phyloP scores from a whole-genome alignment of 768 basidiomycete species.

The Lactarius vividus region DNA sequence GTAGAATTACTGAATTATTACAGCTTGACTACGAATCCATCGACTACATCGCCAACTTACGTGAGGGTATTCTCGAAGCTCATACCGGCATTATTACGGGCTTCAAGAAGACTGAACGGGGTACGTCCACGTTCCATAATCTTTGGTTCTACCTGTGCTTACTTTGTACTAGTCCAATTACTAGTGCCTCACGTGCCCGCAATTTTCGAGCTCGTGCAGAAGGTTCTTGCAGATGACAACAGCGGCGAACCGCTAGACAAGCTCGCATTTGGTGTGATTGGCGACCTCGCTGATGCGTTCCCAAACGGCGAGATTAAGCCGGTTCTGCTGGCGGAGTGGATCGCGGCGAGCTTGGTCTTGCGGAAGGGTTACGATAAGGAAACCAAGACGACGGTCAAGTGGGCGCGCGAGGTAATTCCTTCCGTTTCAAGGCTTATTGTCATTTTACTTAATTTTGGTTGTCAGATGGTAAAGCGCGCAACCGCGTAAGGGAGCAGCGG shows the following conservation, averaged over 20 bases:
- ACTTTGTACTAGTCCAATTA: slow-evolving; percentile 40
- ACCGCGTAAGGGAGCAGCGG: slow-evolving; percentile 38
- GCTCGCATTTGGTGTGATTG: slow-evolving; percentile 80
- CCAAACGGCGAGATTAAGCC: slow-evolving; percentile 78
- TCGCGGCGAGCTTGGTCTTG: slow-evolving; percentile 66
- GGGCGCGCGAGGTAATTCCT: slow-evolving; percentile 79
- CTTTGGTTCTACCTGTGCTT: neutral
- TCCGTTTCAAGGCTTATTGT: slow-evolving; percentile 8
- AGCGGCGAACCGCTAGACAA: slow-evolving; percentile 74
- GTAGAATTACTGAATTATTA: slow-evolving; percentile 4
- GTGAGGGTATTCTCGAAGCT: slow-evolving; percentile 95
- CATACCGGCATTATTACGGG: slow-evolving; percentile 94
- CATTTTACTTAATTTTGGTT: neutral
- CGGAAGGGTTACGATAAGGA: slow-evolving; percentile 73
- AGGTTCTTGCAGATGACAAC: slow-evolving; percentile 78
- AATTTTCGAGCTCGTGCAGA: slow-evolving; percentile 80
- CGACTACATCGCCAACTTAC: slow-evolving; percentile 85
- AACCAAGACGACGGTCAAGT: slow-evolving; percentile 85
- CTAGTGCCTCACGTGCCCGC: slow-evolving; percentile 67
- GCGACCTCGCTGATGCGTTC: slow-evolving; percentile 91
- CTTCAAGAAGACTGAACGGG: slow-evolving; percentile 78
- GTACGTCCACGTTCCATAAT: slow-evolving; percentile 38
- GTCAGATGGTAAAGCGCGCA: slow-evolving; percentile 75
- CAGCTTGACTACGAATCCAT: slow-evolving; percentile 85
- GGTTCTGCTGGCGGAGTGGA: slow-evolving; percentile 74